Evolutionary conservation across 345 rosid genomes (phyloP).

Genomic region (Gossypium sturtianum): DNA sequence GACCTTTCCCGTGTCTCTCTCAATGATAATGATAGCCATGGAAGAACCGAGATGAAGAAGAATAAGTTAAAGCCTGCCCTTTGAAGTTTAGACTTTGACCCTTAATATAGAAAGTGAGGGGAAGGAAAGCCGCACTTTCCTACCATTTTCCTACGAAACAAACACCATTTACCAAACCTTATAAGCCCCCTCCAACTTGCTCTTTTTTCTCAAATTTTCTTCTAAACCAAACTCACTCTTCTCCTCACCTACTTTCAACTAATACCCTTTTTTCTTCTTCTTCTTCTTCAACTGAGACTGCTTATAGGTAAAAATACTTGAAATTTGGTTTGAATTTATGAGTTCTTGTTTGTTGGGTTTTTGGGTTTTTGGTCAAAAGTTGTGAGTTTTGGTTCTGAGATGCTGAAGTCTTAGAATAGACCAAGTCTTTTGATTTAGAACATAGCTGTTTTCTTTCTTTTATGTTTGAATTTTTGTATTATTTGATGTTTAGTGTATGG

Average conservation of each 20-base stretch:
- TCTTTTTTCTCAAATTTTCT: neutral
- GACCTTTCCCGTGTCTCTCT: neutral
- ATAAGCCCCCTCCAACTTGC: conserved; percentile 14
- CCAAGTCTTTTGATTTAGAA: conserved; percentile 1
- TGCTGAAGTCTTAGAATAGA: neutral
- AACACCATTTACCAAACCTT: conserved; percentile 21
- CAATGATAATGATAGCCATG: neutral
- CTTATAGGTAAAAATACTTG: conserved; percentile 18
- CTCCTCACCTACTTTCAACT: neutral
- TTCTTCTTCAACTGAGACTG: neutral
- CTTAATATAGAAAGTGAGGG: conserved; percentile 2
- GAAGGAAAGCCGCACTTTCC: conserved; percentile 68
- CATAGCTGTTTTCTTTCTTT: neutral
- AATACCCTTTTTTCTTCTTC: neutral
- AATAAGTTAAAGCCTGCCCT: conserved; percentile 9
- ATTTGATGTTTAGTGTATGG: neutral
- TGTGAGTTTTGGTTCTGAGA: conserved; percentile 7
- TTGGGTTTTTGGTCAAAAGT: neutral
- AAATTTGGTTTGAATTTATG: neutral
- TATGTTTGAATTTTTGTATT: neutral
- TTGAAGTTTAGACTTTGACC: conserved; percentile 59
- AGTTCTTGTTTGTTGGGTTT: neutral
- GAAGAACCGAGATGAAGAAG: neutral
- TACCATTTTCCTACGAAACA: conserved; percentile 39
- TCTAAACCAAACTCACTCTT: neutral